Base-by-base conservation (phyloP, 257 asterid genomes). In the Gynochthodes officinalis region DNA sequence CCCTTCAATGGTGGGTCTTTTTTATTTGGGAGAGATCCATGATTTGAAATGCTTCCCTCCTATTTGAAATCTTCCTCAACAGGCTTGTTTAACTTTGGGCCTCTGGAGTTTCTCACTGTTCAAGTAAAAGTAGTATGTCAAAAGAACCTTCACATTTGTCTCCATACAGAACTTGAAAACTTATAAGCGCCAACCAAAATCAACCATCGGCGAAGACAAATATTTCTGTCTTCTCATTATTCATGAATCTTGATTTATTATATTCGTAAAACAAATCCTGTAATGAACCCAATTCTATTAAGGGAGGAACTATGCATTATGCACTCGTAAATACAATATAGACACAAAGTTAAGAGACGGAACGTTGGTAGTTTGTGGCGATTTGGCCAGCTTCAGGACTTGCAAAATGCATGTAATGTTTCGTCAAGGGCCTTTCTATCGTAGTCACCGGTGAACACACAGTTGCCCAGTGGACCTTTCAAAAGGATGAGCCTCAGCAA, bases 401-500 rank as follows among this genome's bases (percentile, higher is more conserved):
- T 84, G 84, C 86, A 84, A 73, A 95, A 95, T 15, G 98, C 94
- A 10, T 1, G 80, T 21, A 95, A 77, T 4, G 98, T 95, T 71
- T 89, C 96, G 15, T 86, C 88, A 7, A 95, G 92, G 76, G 92
- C 97, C 74, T 80, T 82, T 66, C 87, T 70, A 23, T 92, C 94
- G 23, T 92, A 92, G 52, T 95, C 97, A 39, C 98, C 95, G 0
- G 99, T 95, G 78, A 95, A 95, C 46, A 89, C 96, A 53, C 99
- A 95, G 69, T 64, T 86, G 54, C 99, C 99, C 0, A 92, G 84
- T 11, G 96, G 90, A 67, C 99, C 99, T 84, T 92, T 92, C 81
- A 95, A 66, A 50, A 95, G 99, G 85, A 95, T 89, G 76, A 95
- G 96, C 76, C 98, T 83, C 52, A 95, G 86, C 80, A 84, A 75